Conservation (phyloP, 352 stramenopile genomes). For the Plasmopara halstedii region DNA sequence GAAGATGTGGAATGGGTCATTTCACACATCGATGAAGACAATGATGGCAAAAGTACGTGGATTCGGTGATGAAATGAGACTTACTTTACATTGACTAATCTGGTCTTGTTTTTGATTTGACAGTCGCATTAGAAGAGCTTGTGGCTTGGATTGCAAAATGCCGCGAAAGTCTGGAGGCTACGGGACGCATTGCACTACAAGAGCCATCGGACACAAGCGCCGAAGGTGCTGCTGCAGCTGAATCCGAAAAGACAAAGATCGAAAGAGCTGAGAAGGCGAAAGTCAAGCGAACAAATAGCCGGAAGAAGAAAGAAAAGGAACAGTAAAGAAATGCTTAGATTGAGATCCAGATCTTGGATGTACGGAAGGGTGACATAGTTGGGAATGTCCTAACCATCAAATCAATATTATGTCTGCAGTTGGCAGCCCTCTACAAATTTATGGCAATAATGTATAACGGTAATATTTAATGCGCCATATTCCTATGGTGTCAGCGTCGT, state of each 20-base stretch:
- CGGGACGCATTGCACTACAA: conserved; percentile 56
- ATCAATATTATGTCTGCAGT: no score
- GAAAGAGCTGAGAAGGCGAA: conserved; percentile 32
- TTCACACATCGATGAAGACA: conserved; percentile 88
- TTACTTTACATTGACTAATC: conserved; percentile 13
- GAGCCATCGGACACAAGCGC: conserved; percentile 26
- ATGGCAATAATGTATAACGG: no score
- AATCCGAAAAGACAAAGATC: conserved; percentile 20
- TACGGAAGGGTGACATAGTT: no score
- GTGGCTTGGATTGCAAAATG: conserved; percentile 82
- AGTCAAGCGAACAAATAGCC: conserved; percentile 59
- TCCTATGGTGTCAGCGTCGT: conserved; percentile 59
- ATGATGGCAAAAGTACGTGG: conserved; percentile 80
- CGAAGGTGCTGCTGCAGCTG: conserved; percentile 19
- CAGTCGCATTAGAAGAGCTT: conserved; percentile 91
- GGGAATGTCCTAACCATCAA: no score
- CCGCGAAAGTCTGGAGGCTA: conserved; percentile 84
- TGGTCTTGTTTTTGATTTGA: conserved; percentile 16
- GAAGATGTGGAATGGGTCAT: conserved; percentile 95
- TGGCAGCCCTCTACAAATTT: no score
- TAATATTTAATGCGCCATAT: no score
- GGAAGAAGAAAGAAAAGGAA: conserved; percentile 53
- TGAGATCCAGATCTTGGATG: no score
- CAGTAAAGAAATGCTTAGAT: no score
- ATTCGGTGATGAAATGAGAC: neutral